Conservation (phyloP, 129 eudicot species). For the Flaveria ramosissima region DNA sequence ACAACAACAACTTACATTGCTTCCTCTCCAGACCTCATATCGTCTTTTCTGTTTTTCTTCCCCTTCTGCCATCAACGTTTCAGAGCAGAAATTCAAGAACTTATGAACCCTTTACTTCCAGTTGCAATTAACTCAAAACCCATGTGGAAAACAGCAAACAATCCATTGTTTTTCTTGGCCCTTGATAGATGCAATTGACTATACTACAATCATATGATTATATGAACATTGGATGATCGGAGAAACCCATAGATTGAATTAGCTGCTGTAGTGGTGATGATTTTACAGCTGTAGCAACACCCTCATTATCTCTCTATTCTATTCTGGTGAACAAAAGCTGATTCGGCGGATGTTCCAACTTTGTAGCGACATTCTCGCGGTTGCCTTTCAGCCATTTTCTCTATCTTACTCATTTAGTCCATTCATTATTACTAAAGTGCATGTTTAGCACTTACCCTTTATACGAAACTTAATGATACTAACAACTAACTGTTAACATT, state of each 20-base stretch:
- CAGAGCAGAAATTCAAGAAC: not conserved
- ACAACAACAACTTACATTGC: constrained; percentile 65
- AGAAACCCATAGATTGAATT: constrained; percentile 13
- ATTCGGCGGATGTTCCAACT: constrained; percentile 51
- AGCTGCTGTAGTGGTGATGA: not conserved
- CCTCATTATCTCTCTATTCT: constrained; percentile 23
- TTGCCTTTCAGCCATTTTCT: constrained; percentile 22
- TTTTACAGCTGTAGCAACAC: constrained; percentile 33
- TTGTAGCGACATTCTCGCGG: constrained; percentile 49
- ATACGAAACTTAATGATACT: too few species aligned
- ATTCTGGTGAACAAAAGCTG: constrained; percentile 26
- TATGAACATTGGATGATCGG: not conserved
- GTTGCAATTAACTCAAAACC: constrained; percentile 20
- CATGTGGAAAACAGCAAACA: constrained; percentile 32
- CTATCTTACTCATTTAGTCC: not conserved
- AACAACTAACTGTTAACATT: too few species aligned
- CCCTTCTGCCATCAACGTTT: constrained; percentile 22
- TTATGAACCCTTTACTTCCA: constrained; percentile 18
- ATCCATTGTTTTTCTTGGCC: not conserved
- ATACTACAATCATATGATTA: too few species aligned
- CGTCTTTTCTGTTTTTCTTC: constrained; percentile 44
- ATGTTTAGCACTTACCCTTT: constrained; percentile 23
- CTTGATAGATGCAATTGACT: not conserved
- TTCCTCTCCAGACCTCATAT: constrained; percentile 88
- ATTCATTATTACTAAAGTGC: not conserved